Percentiles rank a stretch among this genome's conserved stretches.
Conservation (phyloP, 2,329 filamentous ascomycete genomes). For the Helotiales sp. region DNA sequence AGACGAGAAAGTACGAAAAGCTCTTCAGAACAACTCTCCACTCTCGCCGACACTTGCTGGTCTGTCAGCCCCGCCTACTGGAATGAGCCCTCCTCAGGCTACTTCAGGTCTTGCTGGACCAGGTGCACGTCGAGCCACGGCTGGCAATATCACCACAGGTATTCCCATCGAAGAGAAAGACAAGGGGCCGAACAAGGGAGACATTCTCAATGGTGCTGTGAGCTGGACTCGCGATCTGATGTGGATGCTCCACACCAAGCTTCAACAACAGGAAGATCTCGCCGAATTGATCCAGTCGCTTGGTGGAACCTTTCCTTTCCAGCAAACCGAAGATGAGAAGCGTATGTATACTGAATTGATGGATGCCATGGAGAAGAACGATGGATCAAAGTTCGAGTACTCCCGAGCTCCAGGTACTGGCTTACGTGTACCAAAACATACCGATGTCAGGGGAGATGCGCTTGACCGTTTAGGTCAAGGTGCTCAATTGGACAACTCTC, state of each 20-base stretch:
- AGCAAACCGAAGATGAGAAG: constrained; percentile 87
- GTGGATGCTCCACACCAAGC: constrained; percentile 92
- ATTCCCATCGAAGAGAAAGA: constrained; percentile 96
- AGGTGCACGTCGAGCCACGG: constrained; percentile 76
- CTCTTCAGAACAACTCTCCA: constrained; percentile 89
- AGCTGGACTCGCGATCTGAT: constrained; percentile 97
- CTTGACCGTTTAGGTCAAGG: constrained; percentile 55
- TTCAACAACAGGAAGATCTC: constrained; percentile 87
- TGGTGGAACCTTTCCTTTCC: constrained; percentile 78
- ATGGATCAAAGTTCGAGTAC: constrained; percentile 76
- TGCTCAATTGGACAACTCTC: constrained; percentile 50
- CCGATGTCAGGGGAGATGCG: constrained; percentile 85
- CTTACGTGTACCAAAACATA: constrained; percentile 89
- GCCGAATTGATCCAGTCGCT: constrained; percentile 74
- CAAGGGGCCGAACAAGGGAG: constrained; percentile 97
- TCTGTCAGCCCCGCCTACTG: constrained; percentile 53
- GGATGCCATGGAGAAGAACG: constrained; percentile 84
- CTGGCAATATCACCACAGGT: constrained; percentile 88
- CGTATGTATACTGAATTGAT: constrained; percentile 94
- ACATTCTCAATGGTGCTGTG: constrained; percentile 95
- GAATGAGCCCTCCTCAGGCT: constrained; percentile 72
- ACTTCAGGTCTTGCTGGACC: constrained; percentile 88
- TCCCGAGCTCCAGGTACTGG: constrained; percentile 82
- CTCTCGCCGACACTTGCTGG: constrained; percentile 81
- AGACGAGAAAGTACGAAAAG: constrained; percentile 95